Conservation (phyloP, 2,329 filamentous ascomycete genomes). For the Colletotrichum tanaceti region DNA sequence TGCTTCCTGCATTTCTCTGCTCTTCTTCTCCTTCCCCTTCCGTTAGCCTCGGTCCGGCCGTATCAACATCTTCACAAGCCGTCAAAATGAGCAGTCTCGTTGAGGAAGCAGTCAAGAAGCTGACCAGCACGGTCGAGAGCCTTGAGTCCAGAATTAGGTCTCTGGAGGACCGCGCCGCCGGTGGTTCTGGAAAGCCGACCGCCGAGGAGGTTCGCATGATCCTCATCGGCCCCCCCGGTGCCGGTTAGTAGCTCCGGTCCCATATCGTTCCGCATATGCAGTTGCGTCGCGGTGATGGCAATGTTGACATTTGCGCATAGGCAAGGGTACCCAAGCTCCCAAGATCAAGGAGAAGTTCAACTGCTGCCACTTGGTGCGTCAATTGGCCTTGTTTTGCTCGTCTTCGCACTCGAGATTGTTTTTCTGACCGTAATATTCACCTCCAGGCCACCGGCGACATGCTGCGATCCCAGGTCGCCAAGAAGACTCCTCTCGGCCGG, state of each 20-base stretch:
- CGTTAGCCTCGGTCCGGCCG: constrained; percentile 42
- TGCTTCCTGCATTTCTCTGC: constrained; percentile 36
- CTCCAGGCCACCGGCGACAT: constrained; percentile 95
- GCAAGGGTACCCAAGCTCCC: constrained; percentile 98
- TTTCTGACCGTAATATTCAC: constrained; percentile 40
- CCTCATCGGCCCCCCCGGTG: constrained; percentile 95
- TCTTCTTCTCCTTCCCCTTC: constrained; percentile 23
- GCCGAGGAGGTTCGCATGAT: constrained; percentile 89
- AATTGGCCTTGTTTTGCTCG: constrained; percentile 42
- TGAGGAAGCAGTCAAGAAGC: constrained; percentile 84
- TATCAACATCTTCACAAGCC: constrained; percentile 43
- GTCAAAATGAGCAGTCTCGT: constrained; percentile 82
- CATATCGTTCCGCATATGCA: constrained; percentile 20
- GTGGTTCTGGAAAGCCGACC: constrained; percentile 62
- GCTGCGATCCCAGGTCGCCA: constrained; percentile 97
- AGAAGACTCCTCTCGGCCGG: constrained; percentile 93
- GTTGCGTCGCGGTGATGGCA: constrained; percentile 8
- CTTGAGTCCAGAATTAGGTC: constrained; percentile 88
- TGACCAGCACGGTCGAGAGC: constrained; percentile 84
- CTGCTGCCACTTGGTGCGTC: constrained; percentile 91
- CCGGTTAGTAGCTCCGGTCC: constrained; percentile 72
- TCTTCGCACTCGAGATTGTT: neutral
- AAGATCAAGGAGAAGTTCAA: constrained; percentile 98
- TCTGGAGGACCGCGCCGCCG: constrained; percentile 79
- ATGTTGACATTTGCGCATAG: constrained; percentile 59